Conservation (phyloP, 352 stramenopile genomes). For the Pythium dissimile region DNA sequence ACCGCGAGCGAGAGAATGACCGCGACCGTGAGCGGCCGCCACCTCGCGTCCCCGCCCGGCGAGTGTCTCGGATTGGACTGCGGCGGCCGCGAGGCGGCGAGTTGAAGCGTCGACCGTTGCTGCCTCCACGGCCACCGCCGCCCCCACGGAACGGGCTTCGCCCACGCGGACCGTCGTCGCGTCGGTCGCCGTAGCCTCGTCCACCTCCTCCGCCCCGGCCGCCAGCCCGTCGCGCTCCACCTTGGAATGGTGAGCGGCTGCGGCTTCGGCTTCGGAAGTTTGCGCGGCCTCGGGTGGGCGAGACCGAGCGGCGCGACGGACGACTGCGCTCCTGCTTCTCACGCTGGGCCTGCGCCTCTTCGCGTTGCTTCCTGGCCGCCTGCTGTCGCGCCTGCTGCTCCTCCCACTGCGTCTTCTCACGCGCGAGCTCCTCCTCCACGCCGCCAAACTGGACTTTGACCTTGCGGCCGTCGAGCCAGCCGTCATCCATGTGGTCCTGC, state of each 20-base stretch:
- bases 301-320: background rate
- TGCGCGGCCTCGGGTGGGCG: background rate
- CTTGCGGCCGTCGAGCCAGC: constrained; percentile 80
- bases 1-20: constrained; percentile 20
- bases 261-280: background rate
- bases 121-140: constrained; percentile 1
- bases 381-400: constrained; percentile 6
- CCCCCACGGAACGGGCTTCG: constrained; percentile 22
- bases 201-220: background rate
- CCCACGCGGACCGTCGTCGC: constrained; percentile 38
- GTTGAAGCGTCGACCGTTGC: background rate
- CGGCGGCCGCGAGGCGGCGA: background rate
- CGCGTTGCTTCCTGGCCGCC: background rate
- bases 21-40: constrained; percentile 18
- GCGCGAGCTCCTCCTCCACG: constrained; percentile 10
- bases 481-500: constrained; percentile 78
- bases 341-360: constrained; percentile 7
- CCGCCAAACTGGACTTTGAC: constrained; percentile 44
- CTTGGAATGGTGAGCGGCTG: constrained; percentile 18
- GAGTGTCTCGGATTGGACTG: background rate
- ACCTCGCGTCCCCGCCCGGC: background rate
- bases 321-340: background rate
- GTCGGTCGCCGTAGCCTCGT: background rate
- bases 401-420: constrained; percentile 10
- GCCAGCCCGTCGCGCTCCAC: background rate